phyloP scores from a whole-genome alignment of 2,329 filamentous ascomycete genomes.

The Venturia aucupariae region DNA sequence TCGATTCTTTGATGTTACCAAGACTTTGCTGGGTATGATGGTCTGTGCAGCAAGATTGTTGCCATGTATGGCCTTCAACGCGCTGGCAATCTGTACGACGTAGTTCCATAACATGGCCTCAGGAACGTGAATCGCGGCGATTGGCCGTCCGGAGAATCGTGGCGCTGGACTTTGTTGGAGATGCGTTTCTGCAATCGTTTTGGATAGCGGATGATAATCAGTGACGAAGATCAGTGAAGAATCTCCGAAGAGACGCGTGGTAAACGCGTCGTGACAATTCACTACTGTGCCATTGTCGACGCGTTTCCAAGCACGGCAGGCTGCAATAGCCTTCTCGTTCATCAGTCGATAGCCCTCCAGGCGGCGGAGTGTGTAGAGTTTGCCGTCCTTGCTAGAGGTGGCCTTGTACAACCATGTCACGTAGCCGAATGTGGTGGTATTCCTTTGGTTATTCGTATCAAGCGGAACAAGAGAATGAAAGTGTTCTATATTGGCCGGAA shows the following conservation, averaged over 20 bases:
- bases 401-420: conserved; percentile 95
- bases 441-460: conserved; percentile 72
- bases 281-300: conserved; percentile 76
- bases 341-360: conserved; percentile 82
- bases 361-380: conserved; percentile 76
- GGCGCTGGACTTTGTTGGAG: conserved; percentile 35
- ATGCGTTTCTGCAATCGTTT: conserved; percentile 80
- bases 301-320: conserved; percentile 82
- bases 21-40: conserved; percentile 78
- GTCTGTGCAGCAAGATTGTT: conserved; percentile 75
- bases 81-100: conserved; percentile 82
- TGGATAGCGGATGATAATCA: conserved; percentile 84
- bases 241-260: conserved; percentile 84
- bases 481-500: conserved; percentile 68
- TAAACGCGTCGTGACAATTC: conserved; percentile 84
- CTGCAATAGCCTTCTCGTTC: conserved; percentile 79
- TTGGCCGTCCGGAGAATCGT: conserved; percentile 22
- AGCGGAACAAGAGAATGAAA: conserved; percentile 90
- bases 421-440: conserved; percentile 71
- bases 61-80: conserved; percentile 75
- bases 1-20: conserved; percentile 83
- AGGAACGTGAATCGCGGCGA: conserved; percentile 38
- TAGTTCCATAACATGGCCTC: conserved; percentile 86
- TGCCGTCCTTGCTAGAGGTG: conserved; percentile 76
- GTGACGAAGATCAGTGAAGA: conserved; percentile 91